Evolutionary conservation across 2,329 filamentous ascomycete species (phyloP), one percentile per base, ranked within the genome.

Genomic region (Ophiostoma ips): DNA sequence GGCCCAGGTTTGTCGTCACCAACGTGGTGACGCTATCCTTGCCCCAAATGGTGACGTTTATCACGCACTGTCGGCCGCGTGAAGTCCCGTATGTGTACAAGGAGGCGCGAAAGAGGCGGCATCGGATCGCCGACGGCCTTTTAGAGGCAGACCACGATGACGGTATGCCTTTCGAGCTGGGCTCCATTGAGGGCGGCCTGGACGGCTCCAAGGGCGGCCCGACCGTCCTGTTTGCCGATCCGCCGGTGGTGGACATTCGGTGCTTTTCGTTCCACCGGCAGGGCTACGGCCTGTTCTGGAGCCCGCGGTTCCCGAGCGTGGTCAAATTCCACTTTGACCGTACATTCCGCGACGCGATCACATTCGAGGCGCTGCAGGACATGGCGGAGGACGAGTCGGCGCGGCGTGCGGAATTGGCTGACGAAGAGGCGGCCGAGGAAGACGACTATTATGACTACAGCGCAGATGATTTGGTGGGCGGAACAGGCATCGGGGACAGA

Each of bases 241-340:
- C 87, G 0, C 75, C 87, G 18, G 78, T 95, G 0, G 84, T 88
- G 50, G 89, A 94, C 57, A 69, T 94, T 52, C 72, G 84, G 21
- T 89, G 87, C 49, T 85, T 86, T 54, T 81, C 83, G 0, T 95
- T 88, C 57, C 83, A 87, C 53, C 85, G 82, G 59, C 72, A 76
- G 3, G 74, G 77, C 4, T 81, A 83, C 58, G 79, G 77, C 13
- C 71, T 72, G 1, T 88, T 84, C 58, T 87, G 79, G 69, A 81
- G 81, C 52, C 75, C 87, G 48, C 75, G 88, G 1, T 94, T 94
- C 58, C 84, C 88, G 1, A 71, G 76, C 2, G 77, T 90, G 3
- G 72, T 77, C 51, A 94, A 90, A 59, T 71, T 94, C 10, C 87
- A 94, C 58, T 76, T 73, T 53, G 87, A 95, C 61, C 73, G 87